Evolutionary conservation across 2,329 filamentous ascomycete species (phyloP).

Genomic region (Cladosporium sp.): DNA sequence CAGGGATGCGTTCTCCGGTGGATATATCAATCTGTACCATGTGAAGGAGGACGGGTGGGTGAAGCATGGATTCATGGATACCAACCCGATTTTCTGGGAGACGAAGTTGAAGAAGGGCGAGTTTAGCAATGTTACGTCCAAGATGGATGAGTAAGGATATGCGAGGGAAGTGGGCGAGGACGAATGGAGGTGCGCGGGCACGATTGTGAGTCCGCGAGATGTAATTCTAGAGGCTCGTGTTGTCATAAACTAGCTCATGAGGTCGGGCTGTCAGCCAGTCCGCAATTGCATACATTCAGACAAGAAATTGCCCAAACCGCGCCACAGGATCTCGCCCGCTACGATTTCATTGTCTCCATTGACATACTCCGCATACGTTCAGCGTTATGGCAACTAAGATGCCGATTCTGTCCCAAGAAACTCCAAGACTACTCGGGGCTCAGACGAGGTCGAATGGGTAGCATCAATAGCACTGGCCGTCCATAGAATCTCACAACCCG

Average conservation of each 20-base stretch:
- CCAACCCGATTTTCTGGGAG: slow-evolving; percentile 99
- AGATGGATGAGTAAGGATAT: slow-evolving; percentile 40
- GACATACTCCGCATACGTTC: no score
- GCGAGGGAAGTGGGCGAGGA: background rate
- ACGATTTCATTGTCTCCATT: no score
- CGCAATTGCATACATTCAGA: background rate
- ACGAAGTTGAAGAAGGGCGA: slow-evolving; percentile 98
- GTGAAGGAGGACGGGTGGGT: slow-evolving; percentile 99
- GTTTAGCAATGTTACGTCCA: slow-evolving; percentile 88
- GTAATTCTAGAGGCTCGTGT: slow-evolving; percentile 10
- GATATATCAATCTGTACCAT: slow-evolving; percentile 97
- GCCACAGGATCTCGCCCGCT: no score
- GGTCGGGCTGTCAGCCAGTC: background rate
- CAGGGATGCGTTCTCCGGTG: slow-evolving; percentile 96
- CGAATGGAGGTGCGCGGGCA: background rate
- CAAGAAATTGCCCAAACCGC: no score
- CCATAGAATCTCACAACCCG: no score
- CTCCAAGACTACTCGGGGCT: no score
- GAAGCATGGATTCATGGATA: slow-evolving; percentile 96
- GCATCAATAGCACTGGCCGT: no score
- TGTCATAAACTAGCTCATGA: slow-evolving; percentile 1
- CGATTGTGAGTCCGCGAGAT: background rate
- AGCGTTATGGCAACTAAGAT: no score
- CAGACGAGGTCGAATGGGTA: no score
- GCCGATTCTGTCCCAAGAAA: no score